Conservation (phyloP, 176 grass and related monocot genomes). For the Carex kokanica region DNA sequence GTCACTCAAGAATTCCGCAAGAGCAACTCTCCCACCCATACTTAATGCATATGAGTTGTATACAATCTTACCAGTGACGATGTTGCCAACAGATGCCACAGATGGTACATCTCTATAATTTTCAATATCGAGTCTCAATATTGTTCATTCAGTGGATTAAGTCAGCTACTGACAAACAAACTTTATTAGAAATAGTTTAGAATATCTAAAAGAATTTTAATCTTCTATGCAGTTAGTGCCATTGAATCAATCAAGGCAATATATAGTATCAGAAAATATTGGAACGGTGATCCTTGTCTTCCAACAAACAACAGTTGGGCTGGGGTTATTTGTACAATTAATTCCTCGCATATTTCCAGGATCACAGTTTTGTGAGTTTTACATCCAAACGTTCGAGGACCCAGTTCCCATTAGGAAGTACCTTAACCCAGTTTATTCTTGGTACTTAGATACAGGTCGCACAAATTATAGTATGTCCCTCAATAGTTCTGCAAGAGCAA, state of each 20-base stretch:
- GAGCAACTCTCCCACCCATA: too few relatives aligned
- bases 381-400: not conserved
- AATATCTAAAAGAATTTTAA: not conserved
- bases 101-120: too few relatives aligned
- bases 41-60: too few relatives aligned
- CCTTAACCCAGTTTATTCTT: not conserved
- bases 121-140: too few relatives aligned
- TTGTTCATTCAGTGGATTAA: too few relatives aligned
- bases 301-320: not conserved
- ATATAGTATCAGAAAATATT: slow-evolving; percentile 2
- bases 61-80: too few relatives aligned
- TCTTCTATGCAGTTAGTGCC: slow-evolving; percentile 17
- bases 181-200: not conserved
- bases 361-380: slow-evolving; percentile 15
- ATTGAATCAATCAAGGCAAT: slow-evolving; percentile 10
- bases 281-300: slow-evolving; percentile 24
- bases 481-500: not conserved
- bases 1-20: too few relatives aligned
- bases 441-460: not conserved
- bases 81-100: too few relatives aligned
- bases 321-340: not conserved
- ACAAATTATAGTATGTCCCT: not conserved
- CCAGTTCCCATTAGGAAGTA: not conserved
- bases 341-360: not conserved
- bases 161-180: not conserved